A percentile compares a stretch with the other conserved stretches of the same genome.
phyloP scores from a whole-genome alignment of 768 basidiomycete species.

The Boletellus sp. region DNA sequence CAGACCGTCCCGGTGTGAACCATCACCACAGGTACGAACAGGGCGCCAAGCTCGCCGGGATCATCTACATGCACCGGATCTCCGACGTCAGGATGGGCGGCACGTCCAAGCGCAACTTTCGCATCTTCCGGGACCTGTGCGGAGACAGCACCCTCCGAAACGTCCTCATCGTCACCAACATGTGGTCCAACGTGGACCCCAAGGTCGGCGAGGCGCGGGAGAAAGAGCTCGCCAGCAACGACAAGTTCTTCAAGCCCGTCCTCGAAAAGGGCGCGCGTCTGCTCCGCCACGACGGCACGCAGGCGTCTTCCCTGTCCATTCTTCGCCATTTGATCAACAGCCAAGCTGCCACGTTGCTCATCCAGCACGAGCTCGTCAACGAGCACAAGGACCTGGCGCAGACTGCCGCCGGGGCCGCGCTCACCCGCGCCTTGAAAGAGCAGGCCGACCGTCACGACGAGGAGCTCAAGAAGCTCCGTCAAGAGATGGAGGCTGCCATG shows the following conservation, averaged over 20 bases:
- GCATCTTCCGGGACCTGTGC: conserved; percentile 51
- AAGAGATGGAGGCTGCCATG: conserved; percentile 46
- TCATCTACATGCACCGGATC: conserved; percentile 56
- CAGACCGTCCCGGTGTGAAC: too few species aligned
- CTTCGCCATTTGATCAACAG: conserved; percentile 41
- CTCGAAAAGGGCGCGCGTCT: conserved; percentile 47
- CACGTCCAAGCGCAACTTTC: conserved; percentile 48
- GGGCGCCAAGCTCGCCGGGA: conserved; percentile 43
- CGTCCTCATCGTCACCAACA: conserved; percentile 52
- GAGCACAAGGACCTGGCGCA: conserved; percentile 45
- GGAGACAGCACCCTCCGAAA: conserved; percentile 47
- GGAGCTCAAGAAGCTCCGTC: conserved; percentile 45
- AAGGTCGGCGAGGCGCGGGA: conserved; percentile 43
- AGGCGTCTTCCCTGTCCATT: conserved; percentile 40
- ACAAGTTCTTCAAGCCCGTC: conserved; percentile 50
- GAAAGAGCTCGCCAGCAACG: conserved; percentile 38
- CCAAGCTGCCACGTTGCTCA: conserved; percentile 42
- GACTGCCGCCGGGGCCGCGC: conserved; percentile 52
- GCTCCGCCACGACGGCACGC: conserved; percentile 39
- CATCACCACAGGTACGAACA: conserved; percentile 27
- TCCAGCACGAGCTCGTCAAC: conserved; percentile 55
- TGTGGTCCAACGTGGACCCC: conserved; percentile 45
- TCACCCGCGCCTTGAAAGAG: conserved; percentile 46
- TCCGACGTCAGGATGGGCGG: conserved; percentile 49
- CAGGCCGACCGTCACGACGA: conserved; percentile 44